phyloP scores from a whole-genome alignment of 768 basidiomycete species.

The Xerocomellus amylosporus region DNA sequence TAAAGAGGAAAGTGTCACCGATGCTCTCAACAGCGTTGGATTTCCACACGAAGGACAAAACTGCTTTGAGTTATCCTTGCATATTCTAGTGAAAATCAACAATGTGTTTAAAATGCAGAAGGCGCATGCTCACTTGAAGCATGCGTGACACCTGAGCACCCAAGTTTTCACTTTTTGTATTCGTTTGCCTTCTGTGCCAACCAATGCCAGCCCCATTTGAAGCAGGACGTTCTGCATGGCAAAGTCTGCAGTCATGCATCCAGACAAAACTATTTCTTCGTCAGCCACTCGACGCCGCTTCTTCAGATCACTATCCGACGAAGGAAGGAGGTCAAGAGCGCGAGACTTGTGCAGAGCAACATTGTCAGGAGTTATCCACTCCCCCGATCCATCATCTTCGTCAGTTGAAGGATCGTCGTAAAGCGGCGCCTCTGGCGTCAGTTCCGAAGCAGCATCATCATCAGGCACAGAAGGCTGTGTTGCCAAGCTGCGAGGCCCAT shows the following conservation, averaged over 20 bases:
- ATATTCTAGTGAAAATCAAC: conserved; percentile 57
- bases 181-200: conserved; percentile 86
- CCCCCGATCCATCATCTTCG: conserved; percentile 81
- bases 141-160: conserved; percentile 96
- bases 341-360: conserved; percentile 82
- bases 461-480: conserved; percentile 22
- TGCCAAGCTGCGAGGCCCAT: conserved; percentile 36
- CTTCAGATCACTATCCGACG: conserved; percentile 31
- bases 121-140: conserved; percentile 81
- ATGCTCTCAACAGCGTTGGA: conserved; percentile 83
- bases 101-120: not conserved
- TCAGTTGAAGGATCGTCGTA: conserved; percentile 76
- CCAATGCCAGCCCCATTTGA: conserved; percentile 89
- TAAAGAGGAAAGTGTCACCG: conserved; percentile 79
- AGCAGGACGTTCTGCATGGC: conserved; percentile 98
- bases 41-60: conserved; percentile 99
- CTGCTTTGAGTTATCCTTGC: conserved; percentile 90
- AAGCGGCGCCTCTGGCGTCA: conserved; percentile 34
- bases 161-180: conserved; percentile 92
- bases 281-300: conserved; percentile 37
- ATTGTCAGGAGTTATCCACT: conserved; percentile 96
- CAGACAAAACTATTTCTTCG: conserved; percentile 53
- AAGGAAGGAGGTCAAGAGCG: conserved; percentile 78
- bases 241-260: conserved; percentile 98
- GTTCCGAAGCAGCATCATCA: conserved; percentile 2